A percentile compares a stretch with the other conserved stretches of the same genome.
These are phyloP conservation scores for Corinectria fuckeliana DNA, from an alignment of 2,329 filamentous ascomycete genomes.

Conservation along the genomic window DNA sequence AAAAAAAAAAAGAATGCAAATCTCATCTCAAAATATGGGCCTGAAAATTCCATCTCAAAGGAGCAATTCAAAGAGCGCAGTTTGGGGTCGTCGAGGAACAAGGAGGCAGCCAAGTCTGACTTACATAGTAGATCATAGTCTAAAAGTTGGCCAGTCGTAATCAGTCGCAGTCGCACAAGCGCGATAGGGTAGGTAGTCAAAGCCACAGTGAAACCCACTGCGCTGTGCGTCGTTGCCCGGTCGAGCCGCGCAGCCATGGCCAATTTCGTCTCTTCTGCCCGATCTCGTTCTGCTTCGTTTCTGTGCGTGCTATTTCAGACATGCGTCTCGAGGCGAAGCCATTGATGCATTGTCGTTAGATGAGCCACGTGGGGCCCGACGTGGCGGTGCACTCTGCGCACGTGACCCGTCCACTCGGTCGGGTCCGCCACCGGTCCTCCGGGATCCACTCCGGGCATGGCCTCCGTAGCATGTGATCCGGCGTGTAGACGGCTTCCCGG, in stretches of 20 bases:
- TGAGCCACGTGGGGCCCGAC: slow-evolving; percentile 32
- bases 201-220: background rate
- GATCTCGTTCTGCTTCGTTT: slow-evolving; percentile 10
- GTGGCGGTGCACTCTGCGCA: slow-evolving; percentile 26
- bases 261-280: slow-evolving; percentile 2
- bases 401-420: slow-evolving; percentile 27
- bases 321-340: slow-evolving; percentile 24
- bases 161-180: slow-evolving; percentile 9
- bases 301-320: slow-evolving; percentile 25
- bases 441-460: slow-evolving; percentile 34
- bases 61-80: background rate
- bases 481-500: slow-evolving; percentile 26
- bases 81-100: background rate
- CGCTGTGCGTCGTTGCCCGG: slow-evolving; percentile 1
- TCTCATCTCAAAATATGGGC: slow-evolving; percentile 17
- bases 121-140: background rate
- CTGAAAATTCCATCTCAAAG: slow-evolving; percentile 3
- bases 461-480: slow-evolving; percentile 31
- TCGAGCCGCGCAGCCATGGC: slow-evolving; percentile 5
- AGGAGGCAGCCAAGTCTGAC: slow-evolving; percentile 15
- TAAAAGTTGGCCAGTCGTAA: background rate
- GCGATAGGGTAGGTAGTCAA: background rate
- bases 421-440: slow-evolving; percentile 30
- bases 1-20: slow-evolving; percentile 10
- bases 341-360: slow-evolving; percentile 19